Percentiles rank a stretch among this genome's conserved stretches.
phyloP scores from a whole-genome alignment of 2,329 filamentous ascomycete genomes.

The Exophiala phaeomuriformis region DNA sequence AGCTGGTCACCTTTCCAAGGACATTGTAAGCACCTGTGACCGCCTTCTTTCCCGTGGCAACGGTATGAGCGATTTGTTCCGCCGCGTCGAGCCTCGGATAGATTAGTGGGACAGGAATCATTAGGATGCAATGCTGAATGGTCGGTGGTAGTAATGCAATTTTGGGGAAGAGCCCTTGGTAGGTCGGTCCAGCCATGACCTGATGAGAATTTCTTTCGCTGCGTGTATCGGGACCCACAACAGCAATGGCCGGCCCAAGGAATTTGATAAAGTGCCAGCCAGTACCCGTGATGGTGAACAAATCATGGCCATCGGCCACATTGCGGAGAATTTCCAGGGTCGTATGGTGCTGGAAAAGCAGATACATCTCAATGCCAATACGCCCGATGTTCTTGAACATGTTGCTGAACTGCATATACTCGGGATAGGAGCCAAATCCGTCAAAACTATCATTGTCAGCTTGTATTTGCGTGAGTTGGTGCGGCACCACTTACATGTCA shows the following conservation, averaged over 20 bases:
- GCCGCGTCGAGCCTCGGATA: constrained; percentile 89
- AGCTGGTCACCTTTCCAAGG: constrained; percentile 88
- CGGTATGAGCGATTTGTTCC: constrained; percentile 82
- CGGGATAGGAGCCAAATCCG: constrained; percentile 92
- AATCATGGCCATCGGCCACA: constrained; percentile 75
- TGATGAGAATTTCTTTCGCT: constrained; percentile 85
- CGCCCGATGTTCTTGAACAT: constrained; percentile 98
- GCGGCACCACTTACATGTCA: constrained; percentile 71
- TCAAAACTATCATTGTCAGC: constrained; percentile 61
- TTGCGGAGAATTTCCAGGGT: constrained; percentile 89
- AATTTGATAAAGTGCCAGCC: constrained; percentile 99
- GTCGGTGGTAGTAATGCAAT: constrained; percentile 82
- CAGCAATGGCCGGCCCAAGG: constrained; percentile 80
- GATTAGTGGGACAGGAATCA: constrained; percentile 82
- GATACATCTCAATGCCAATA: constrained; percentile 93
- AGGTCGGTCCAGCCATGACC: constrained; percentile 92
- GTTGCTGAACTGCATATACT: constrained; percentile 95
- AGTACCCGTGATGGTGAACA: constrained; percentile 94
- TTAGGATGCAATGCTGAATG: constrained; percentile 95
- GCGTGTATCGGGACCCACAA: constrained; percentile 83
- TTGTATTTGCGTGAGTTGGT: background rate
- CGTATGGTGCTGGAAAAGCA: constrained; percentile 96
- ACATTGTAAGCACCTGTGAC: constrained; percentile 96
- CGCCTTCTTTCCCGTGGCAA: constrained; percentile 91
- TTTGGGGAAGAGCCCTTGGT: constrained; percentile 95